Percentiles rank a stretch among this genome's conserved stretches.
Evolutionary conservation across 306 rosid genomes (phyloP).

Genomic region (Vigna unguiculata): DNA sequence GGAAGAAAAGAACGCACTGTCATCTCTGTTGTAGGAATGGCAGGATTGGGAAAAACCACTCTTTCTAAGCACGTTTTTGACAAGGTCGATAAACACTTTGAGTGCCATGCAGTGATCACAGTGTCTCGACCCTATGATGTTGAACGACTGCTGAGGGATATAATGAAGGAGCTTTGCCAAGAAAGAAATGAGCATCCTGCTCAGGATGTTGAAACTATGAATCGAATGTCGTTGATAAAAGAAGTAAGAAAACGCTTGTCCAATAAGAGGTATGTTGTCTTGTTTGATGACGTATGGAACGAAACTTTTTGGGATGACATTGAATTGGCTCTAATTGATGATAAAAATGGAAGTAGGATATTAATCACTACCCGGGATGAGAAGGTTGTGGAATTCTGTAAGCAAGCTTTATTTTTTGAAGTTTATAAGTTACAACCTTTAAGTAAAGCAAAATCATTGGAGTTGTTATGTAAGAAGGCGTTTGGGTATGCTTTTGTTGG

Average conservation of each 20-base stretch:
- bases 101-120: neutral
- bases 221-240: neutral
- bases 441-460: neutral
- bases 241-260: neutral
- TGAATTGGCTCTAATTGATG: neutral
- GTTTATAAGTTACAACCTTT: neutral
- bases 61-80: constrained; percentile 1
- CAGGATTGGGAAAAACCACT: constrained; percentile 29
- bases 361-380: neutral
- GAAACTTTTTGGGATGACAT: neutral
- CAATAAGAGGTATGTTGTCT: neutral
- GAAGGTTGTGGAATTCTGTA: neutral
- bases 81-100: neutral
- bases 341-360: constrained; percentile 10
- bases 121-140: neutral
- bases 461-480: neutral
- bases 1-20: neutral
- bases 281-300: constrained; percentile 41
- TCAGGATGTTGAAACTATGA: neutral
- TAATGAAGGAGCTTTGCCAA: neutral
- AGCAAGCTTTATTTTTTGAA: neutral
- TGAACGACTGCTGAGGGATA: neutral
- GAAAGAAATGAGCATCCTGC: neutral
- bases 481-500: neutral
- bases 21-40: constrained; percentile 9